A percentile compares a stretch with the other conserved stretches of the same genome.
Conservation (phyloP, 176 grass and related monocot species). For the Hyparrhenia diplandra region DNA sequence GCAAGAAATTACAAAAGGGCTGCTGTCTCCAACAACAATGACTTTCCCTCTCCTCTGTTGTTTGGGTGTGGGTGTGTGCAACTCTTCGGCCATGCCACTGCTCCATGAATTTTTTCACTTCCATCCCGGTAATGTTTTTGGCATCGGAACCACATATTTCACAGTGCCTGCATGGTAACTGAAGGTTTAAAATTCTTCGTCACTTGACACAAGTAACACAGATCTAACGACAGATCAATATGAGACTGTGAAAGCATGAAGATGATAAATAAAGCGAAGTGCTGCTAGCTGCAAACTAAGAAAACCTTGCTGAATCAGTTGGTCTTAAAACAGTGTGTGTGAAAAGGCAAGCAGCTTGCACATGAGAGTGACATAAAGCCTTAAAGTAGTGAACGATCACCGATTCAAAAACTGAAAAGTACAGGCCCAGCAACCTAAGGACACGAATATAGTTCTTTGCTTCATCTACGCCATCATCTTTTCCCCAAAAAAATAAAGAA, state of each 20-base stretch:
- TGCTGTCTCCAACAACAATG: constrained; percentile 54
- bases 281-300: no score
- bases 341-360: constrained; percentile 4
- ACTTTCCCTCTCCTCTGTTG: constrained; percentile 13
- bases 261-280: background rate
- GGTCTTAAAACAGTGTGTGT: background rate
- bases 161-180: constrained; percentile 38
- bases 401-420: constrained; percentile 1
- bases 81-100: constrained; percentile 56
- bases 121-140: constrained; percentile 61
- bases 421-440: background rate
- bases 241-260: background rate
- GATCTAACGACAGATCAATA: background rate
- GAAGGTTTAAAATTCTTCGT: constrained; percentile 13
- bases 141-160: constrained; percentile 70
- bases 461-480: background rate
- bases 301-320: no score
- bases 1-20: constrained; percentile 54
- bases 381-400: constrained; percentile 8
- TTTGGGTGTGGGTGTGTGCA: background rate
- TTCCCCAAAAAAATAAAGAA: background rate
- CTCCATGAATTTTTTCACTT: constrained; percentile 56
- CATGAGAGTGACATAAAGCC: constrained; percentile 10
- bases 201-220: background rate
- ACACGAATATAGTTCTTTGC: constrained; percentile 4